Evolutionary conservation across 164 flowering plant species (phyloP).

Genomic region (Santalum album): DNA sequence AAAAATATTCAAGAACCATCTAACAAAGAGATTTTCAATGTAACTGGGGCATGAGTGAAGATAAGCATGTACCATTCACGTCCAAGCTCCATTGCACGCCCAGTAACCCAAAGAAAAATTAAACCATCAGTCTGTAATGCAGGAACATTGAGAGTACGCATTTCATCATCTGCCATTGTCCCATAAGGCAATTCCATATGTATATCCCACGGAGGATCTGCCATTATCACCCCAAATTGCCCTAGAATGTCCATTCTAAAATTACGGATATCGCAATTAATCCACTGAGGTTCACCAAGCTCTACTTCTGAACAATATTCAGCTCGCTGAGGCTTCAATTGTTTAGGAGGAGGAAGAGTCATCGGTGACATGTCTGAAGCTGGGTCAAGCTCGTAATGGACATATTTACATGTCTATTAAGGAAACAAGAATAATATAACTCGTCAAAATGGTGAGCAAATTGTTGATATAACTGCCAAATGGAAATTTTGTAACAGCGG

Average conservation of each 20-base stretch:
- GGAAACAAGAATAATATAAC: conserved; percentile 4
- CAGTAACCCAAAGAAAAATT: conserved; percentile 99
- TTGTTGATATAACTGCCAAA: conserved; percentile 1
- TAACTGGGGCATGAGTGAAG: too few relatives aligned
- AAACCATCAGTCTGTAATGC: conserved; percentile 95
- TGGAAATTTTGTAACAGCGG: background rate
- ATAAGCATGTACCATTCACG: too few relatives aligned
- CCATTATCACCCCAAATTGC: conserved; percentile 97
- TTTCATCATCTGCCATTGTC: conserved; percentile 99
- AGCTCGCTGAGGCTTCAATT: conserved; percentile 74
- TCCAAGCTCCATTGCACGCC: conserved; percentile 54
- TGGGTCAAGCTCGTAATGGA: conserved; percentile 94
- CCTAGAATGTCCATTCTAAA: conserved; percentile 97
- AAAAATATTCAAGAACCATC: too few relatives aligned
- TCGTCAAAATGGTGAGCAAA: background rate
- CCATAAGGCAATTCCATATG: conserved; percentile 99
- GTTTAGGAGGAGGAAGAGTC: conserved; percentile 48
- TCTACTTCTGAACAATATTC: conserved; percentile 96
- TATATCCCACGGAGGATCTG: conserved; percentile 99
- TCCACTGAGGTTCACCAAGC: conserved; percentile 98
- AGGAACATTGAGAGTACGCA: conserved; percentile 94
- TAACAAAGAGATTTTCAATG: too few relatives aligned
- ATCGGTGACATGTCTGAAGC: conserved; percentile 63
- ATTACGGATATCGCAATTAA: conserved; percentile 81
- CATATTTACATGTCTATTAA: conserved; percentile 90